phyloP scores from a whole-genome alignment of 805 yeast species.

The Candida ponderosae region DNA sequence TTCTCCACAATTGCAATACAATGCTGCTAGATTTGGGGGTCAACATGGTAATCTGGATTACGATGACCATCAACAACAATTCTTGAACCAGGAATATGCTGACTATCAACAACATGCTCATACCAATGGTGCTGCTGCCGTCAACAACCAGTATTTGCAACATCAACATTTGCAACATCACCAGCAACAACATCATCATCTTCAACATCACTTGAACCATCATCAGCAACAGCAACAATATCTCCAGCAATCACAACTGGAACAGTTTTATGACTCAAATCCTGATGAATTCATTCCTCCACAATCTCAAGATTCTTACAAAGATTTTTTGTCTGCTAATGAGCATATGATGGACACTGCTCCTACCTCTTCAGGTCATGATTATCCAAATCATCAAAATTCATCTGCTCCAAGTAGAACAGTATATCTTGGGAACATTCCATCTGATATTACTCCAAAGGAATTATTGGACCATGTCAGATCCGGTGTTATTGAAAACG shows the following conservation, averaged over 20 bases:
- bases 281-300: neutral
- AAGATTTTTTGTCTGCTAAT: neutral
- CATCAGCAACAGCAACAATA: constrained; percentile 1
- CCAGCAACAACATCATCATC: too few species aligned
- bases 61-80: neutral
- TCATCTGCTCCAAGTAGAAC: constrained; percentile 65
- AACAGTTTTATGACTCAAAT: neutral
- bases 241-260: neutral
- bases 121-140: too few species aligned
- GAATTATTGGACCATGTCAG: constrained; percentile 86
- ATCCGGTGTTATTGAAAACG: constrained; percentile 80
- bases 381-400: neutral
- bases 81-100: neutral
- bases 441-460: constrained; percentile 69
- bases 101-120: neutral
- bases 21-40: neutral
- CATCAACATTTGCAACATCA: constrained; percentile 1
- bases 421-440: constrained; percentile 84
- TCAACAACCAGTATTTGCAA: too few species aligned
- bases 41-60: neutral
- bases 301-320: neutral
- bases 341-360: neutral
- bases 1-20: neutral
- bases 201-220: too few species aligned
- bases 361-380: neutral